Base-by-base conservation (phyloP, 179 eudicot species). In the Patellifolia procumbens region DNA sequence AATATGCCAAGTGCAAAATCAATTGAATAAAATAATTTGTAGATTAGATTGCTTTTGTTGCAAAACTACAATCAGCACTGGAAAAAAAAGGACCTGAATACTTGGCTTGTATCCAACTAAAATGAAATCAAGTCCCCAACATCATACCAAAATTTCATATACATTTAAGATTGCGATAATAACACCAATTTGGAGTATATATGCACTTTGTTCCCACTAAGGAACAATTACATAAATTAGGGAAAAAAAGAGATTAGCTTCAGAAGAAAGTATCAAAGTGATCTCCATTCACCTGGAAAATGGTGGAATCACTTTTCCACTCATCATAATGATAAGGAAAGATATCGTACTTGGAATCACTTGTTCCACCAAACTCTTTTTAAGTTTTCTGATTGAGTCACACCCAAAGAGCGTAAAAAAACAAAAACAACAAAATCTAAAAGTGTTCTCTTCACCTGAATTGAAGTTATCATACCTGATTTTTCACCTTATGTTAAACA, bases 241-340 rank as follows among this genome's bases (percentile, higher is more conserved):
- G 24, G 45, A 39, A 70, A 31, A 70, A 70, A 28, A 9, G 1
- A 28, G 43, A 26, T 70, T 60, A 67, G 34, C 5, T 39, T 42
- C 28, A 24, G 20, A 63, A 37, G 13, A 22, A n/a, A 37, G 61
- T 31, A 24, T 49, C 37, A 58, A 60, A 69, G 53, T 56, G 74
- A 58, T 68, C 31, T 12, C 67, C n/a, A 76, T 68, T 76, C 74
- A 42, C 67, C 67, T 76, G 45, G n/a, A n/a, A 58, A 43, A 26
- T 60, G 68, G 59, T 35, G 74, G 68, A 49, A 39, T 58, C 22
- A 32, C 35, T 24, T 55, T 55, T 68, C 32, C 74, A 55, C 22
- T 68, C 20, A 43, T 68, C 51, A n/a, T 35, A 34, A n/a, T 3
- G 53, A 35, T 49, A 46, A 62, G 13, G 32, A 13, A 20, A 49